Evolutionary conservation across 1,139 yeast species (phyloP).

Genomic region (Candida gigantensis): DNA sequence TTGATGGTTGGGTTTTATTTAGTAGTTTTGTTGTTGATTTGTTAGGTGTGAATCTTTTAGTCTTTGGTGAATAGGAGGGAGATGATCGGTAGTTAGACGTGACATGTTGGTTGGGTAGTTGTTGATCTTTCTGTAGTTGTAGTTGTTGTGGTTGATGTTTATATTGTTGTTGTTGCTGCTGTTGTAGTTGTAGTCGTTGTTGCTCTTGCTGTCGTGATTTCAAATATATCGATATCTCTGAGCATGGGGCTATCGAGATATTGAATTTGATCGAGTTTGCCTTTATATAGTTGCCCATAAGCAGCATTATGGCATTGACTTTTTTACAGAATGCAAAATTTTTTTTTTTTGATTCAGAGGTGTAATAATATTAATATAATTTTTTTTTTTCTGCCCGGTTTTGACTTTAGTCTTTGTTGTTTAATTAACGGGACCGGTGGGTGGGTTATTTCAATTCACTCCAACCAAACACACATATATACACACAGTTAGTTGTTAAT

Average conservation of each 20-base stretch:
- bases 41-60: background rate
- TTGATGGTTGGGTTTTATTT: slow-evolving; percentile 2
- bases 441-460: no score
- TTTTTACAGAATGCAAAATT: no score
- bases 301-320: no score
- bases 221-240: background rate
- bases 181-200: background rate
- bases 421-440: no score
- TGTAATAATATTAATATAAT: no score
- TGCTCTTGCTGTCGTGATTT: background rate
- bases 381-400: no score
- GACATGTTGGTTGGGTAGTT: no score
- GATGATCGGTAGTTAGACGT: background rate
- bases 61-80: background rate
- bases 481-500: no score
- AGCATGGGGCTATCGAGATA: background rate
- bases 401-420: no score
- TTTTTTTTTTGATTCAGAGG: no score
- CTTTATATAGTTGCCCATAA: background rate
- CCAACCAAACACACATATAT: no score
- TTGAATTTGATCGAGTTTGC: background rate
- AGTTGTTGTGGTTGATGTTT: background rate
- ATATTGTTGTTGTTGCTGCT: background rate
- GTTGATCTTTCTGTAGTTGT: no score
- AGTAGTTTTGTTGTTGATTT: background rate